Conservation (phyloP, 2,329 filamentous ascomycete species). For the Neophaeococcomyces mojaviensis region DNA sequence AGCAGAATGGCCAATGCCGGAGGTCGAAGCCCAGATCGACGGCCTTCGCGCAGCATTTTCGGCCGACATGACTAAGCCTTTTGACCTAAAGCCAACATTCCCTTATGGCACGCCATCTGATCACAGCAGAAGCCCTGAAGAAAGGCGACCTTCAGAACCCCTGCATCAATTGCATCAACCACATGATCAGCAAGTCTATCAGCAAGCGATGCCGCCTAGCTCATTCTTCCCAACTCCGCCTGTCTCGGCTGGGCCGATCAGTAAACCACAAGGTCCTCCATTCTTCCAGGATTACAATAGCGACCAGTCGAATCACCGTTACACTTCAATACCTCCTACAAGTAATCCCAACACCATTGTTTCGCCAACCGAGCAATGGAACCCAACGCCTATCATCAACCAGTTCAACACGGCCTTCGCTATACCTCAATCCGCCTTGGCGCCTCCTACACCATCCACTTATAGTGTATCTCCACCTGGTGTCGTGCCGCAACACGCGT, state of each 20-base stretch:
- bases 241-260: constrained; percentile 63
- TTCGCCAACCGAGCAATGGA: constrained; percentile 56
- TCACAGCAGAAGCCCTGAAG: constrained; percentile 28
- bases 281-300: constrained; percentile 28
- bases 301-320: constrained; percentile 41
- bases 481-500: not conserved
- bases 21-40: constrained; percentile 84
- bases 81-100: constrained; percentile 80
- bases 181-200: constrained; percentile 5
- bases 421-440: constrained; percentile 46
- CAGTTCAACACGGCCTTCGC: constrained; percentile 96
- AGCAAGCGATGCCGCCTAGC: constrained; percentile 8
- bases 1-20: constrained; percentile 75
- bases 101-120: constrained; percentile 73
- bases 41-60: constrained; percentile 86
- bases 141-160: constrained; percentile 27
- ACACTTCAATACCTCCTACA: constrained; percentile 52
- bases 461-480: constrained; percentile 17
- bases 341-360: constrained; percentile 45
- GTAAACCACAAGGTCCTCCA: constrained; percentile 68
- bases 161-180: constrained; percentile 6
- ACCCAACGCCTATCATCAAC: constrained; percentile 70
- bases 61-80: constrained; percentile 72
- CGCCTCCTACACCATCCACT: constrained; percentile 15
- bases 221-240: constrained; percentile 53